Conservation (phyloP, 306 rosid species). For the Senna siamea region DNA sequence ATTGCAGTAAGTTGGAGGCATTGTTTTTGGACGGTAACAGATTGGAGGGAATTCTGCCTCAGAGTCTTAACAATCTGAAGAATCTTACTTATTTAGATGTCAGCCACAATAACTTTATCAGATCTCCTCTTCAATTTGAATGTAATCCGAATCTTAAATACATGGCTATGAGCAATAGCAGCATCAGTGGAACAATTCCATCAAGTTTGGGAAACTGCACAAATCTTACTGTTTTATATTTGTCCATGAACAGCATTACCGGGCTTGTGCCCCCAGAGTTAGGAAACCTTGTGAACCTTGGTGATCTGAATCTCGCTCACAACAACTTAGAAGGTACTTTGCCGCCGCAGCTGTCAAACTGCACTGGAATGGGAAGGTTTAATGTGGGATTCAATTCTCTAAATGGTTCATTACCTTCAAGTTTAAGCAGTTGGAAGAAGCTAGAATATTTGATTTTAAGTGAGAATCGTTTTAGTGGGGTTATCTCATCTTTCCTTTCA, state of each 20-base stretch:
- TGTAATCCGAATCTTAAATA: conserved; percentile 40
- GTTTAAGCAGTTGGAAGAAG: conserved; percentile 59
- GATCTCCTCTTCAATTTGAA: conserved; percentile 54
- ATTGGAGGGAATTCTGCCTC: not conserved
- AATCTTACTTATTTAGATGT: not conserved
- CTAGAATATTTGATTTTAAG: conserved; percentile 56
- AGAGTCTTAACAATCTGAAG: not conserved
- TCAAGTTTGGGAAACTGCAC: conserved; percentile 67
- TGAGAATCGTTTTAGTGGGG: conserved; percentile 68
- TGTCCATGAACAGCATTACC: conserved; percentile 57
- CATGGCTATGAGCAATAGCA: conserved; percentile 63
- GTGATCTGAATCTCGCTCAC: conserved; percentile 53
- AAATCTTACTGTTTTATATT: conserved; percentile 51
- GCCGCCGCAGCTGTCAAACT: conserved; percentile 65
- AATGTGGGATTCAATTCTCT: conserved; percentile 75
- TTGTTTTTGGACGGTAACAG: not conserved
- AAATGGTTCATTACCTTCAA: conserved; percentile 68
- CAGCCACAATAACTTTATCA: conserved; percentile 37
- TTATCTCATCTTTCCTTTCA: conserved; percentile 64
- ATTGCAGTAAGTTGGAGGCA: not conserved
- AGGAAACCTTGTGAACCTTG: conserved; percentile 62
- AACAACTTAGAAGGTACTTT: conserved; percentile 72
- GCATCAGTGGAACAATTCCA: conserved; percentile 61
- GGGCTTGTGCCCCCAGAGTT: conserved; percentile 68
- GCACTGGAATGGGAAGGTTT: conserved; percentile 53